Evolutionary conservation across 805 yeast species (phyloP), one percentile per base, ranked within the genome.

Genomic region (Sugiyamaella lignohabitans): DNA sequence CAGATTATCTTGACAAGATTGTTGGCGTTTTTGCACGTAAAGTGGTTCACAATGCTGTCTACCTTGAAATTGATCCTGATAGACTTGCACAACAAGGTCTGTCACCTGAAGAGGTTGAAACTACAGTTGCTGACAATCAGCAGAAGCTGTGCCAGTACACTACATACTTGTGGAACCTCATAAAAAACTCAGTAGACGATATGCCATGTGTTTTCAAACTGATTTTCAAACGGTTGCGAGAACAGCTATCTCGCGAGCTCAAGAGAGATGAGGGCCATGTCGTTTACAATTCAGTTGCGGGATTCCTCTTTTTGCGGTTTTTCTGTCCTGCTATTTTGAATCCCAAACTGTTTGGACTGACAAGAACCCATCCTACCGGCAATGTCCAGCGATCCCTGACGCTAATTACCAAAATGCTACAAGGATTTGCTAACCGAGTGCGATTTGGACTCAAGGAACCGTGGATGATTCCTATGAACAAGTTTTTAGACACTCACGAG

Each of bases 311-410:
- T 61, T 66, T 91, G 50, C 70, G 96, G 50, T 86, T 82, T 63
- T 76, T 88, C 53, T 88, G 96, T 57, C 98, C 98, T 0, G 95
- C 96, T 0, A 76, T 91, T 23, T 66, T 93, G 59, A 89, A 87
- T 58, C 98, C 98, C 0, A 87, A 87, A 57, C 64, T 89, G 42
- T 88, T 87, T 62, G 80, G 81, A 50, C 68, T 93, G 42, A 77
- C 87, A 0, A 73, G 76, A 43, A 71, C 76, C 32, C 91, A 85
- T 55, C 87, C 87, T 49, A 73, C 80, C 5, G 87, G 88, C 1
- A 71, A 72, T 8, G 72, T 80, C 1, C 89, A 87, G 53, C 72
- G 95, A 49, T 84, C 95, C 0, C 65, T 91, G 40, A 87, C 95
- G 0, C 65, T 89, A 19, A 70, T 89, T 3, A 87, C 97, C 6